These are phyloP conservation scores for Phyllosticta citrichinensis DNA, from an alignment of 2,329 filamentous ascomycete genomes.

Conservation along the genomic window DNA sequence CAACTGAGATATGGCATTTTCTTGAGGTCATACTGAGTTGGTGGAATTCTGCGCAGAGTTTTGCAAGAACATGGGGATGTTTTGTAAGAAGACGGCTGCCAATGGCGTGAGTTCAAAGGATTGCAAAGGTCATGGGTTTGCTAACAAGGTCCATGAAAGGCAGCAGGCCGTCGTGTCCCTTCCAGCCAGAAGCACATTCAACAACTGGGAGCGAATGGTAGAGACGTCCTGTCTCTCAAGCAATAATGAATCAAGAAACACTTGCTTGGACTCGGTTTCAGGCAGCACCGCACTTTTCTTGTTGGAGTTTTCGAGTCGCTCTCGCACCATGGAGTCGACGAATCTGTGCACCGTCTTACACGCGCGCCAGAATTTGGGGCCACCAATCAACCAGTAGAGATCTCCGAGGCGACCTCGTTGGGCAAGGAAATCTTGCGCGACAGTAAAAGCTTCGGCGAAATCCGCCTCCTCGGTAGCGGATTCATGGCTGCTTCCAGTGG, in stretches of 20 bases:
- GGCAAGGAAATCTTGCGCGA: constrained; percentile 14
- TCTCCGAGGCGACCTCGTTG: constrained; percentile 18
- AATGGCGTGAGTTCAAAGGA: neutral
- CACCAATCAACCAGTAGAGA: constrained; percentile 36
- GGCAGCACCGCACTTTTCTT: too few species aligned
- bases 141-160: constrained; percentile 20
- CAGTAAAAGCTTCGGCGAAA: constrained; percentile 24
- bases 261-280: constrained; percentile 22
- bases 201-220: constrained; percentile 38
- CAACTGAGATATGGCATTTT: constrained; percentile 50
- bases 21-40: constrained; percentile 48
- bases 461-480: neutral
- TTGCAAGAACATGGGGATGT: neutral
- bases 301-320: neutral
- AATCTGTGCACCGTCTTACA: constrained; percentile 29
- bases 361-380: constrained; percentile 17
- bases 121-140: neutral
- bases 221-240: constrained; percentile 37
- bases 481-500: neutral
- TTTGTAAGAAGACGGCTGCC: neutral
- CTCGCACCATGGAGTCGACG: constrained; percentile 24
- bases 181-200: constrained; percentile 44
- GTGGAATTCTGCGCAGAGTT: neutral
- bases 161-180: constrained; percentile 45
- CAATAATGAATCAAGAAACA: constrained; percentile 41